These are phyloP conservation scores for Aspergillus sp. DNA, from an alignment of 2,329 filamentous ascomycete genomes.

Conservation along the genomic window DNA sequence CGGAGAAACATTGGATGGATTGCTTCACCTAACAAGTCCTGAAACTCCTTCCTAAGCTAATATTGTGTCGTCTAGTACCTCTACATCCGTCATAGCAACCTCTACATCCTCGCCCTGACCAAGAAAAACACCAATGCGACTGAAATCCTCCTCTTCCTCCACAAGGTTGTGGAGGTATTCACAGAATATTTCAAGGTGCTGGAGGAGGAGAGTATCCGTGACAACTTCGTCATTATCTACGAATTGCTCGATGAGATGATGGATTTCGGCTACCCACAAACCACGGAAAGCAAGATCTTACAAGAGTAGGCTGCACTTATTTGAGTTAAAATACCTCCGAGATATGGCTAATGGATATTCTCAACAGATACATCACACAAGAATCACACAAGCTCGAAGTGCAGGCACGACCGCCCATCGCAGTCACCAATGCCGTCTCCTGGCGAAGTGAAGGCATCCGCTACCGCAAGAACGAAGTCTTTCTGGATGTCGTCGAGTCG, in stretches of 20 bases:
- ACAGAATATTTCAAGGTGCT: conserved; percentile 99
- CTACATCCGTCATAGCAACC: conserved; percentile 98
- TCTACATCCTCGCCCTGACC: conserved; percentile 95
- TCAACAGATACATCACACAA: conserved; percentile 83
- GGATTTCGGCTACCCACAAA: conserved; percentile 99
- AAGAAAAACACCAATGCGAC: conserved; percentile 99
- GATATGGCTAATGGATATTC: background rate
- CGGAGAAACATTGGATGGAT: background rate
- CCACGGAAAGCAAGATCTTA: conserved; percentile 96
- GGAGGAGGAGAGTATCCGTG: conserved; percentile 96
- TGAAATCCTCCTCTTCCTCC: conserved; percentile 96
- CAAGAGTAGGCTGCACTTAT: conserved; percentile 67
- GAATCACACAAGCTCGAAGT: conserved; percentile 98
- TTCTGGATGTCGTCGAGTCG: conserved; percentile 95
- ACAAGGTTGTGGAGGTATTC: conserved; percentile 98
- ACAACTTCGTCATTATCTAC: conserved; percentile 99
- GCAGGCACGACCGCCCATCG: conserved; percentile 92
- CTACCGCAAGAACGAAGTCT: conserved; percentile 99
- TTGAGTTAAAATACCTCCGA: background rate
- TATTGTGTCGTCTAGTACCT: conserved; percentile 71
- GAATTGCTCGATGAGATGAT: conserved; percentile 99
- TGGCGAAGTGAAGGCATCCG: conserved; percentile 98
- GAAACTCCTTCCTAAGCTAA: conserved; percentile 1
- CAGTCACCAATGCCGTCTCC: conserved; percentile 96
- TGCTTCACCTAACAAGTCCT: background rate